Base-by-base conservation (phyloP, 2,329 filamentous ascomycete species). In the Elsinoe arachidis region DNA sequence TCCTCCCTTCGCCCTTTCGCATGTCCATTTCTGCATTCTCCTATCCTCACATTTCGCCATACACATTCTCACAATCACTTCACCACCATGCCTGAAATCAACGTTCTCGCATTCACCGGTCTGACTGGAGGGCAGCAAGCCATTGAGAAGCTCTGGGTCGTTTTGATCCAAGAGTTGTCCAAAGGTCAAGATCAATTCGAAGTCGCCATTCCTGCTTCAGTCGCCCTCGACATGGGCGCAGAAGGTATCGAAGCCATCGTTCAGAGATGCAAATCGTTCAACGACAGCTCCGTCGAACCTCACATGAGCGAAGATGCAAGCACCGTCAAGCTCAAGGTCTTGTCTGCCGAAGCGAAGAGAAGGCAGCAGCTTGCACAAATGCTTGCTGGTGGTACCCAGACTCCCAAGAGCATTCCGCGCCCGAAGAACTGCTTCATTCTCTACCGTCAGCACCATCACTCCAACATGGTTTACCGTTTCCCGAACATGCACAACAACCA, bases 371-470 rank as follows among this genome's bases (percentile, higher is more conserved):
- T 34, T 19, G 53, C 51, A 37, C 35, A 30, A 5, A n/a, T 55
- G 30, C 46, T 52, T 7, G 44, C 57, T 46, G 52, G 23, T 23
- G 41, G 21, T 10, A 34, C 39, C n/a, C 15, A 37, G 37, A 34
- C 21, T 15, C 44, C 44, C 17, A 47, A 21, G 74, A 74, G 60
- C 64, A 76, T 21, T 71, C 72, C 55, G 15, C 72, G 74, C n/a
- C 74, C 74, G 15, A 69, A 72, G 14, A 76, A 76, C 64, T 70
- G 72, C 4, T 76, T 75, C 64, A 76, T 76, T 57, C 65, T 76
- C 21, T 77, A 75, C 61, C 70, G 74, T 23, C 67, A 73, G 61
- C 65, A 73, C 44, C 67, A 73, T 55, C 64, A 67, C 55, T 65
- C 69, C 1, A 60, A 61, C 12, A 60, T 73, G 46, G 73, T 72